A percentile compares a stretch with the other conserved stretches of the same genome.
Conservation (phyloP, 1,284 basidiomycete genomes). For the Tylopilus sp. region DNA sequence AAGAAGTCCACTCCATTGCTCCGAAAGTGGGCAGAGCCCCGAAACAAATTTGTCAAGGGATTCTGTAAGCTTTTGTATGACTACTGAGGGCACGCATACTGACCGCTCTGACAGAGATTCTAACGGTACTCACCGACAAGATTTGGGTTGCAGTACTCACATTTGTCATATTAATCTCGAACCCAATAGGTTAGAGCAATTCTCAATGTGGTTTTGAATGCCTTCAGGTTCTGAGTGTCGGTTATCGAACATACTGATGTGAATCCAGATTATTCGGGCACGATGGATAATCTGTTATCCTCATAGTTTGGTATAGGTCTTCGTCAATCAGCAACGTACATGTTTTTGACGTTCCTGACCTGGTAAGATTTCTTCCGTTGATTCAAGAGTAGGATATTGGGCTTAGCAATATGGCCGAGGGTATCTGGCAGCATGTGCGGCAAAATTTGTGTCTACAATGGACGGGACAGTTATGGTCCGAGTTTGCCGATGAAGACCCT, state of each 20-base stretch:
- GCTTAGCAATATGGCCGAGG: background rate
- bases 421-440: background rate
- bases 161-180: too few relatives aligned
- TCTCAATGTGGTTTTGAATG: background rate
- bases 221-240: slow-evolving; percentile 15
- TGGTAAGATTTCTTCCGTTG: background rate
- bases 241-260: slow-evolving; percentile 14
- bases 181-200: background rate
- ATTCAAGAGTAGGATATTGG: background rate
- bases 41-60: background rate
- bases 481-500: background rate
- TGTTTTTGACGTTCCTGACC: slow-evolving; percentile 8
- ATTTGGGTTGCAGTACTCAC: background rate
- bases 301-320: slow-evolving; percentile 12
- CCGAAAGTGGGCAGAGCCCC: background rate
- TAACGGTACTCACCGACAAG: background rate
- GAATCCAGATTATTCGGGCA: background rate
- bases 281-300: background rate
- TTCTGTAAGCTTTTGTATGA: slow-evolving; percentile 6
- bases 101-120: background rate
- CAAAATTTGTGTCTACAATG: background rate
- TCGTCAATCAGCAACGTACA: slow-evolving; percentile 5
- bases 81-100: background rate
- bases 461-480: slow-evolving; percentile 10
- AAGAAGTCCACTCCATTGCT: slow-evolving; percentile 3